These are phyloP conservation scores for Citrus hindsii DNA, from an alignment of 345 rosid species.

Conservation along the genomic window DNA sequence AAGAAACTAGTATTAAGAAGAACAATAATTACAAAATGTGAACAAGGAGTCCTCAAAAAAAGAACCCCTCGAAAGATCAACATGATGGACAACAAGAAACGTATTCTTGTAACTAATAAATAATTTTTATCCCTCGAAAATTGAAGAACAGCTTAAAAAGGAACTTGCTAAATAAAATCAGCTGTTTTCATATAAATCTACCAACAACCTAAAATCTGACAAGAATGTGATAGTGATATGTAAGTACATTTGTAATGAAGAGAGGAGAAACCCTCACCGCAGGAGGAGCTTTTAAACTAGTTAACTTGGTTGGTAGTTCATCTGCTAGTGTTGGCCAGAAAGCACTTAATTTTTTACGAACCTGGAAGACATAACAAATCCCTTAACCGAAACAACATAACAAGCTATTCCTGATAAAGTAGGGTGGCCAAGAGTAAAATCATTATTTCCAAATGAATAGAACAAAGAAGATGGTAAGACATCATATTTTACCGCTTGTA, in stretches of 20 bases:
- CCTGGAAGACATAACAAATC: conserved; percentile 43
- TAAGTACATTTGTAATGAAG: not conserved
- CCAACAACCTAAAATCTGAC: not conserved
- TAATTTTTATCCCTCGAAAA: not conserved
- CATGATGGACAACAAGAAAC: not conserved
- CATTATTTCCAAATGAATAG: not conserved
- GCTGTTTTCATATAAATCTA: not conserved
- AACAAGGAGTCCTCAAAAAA: too few relatives aligned
- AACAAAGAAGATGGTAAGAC: not conserved
- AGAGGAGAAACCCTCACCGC: conserved; percentile 25
- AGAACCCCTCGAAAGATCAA: too few relatives aligned
- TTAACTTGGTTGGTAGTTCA: conserved; percentile 55
- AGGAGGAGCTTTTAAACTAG: conserved; percentile 43
- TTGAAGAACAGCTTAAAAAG: not conserved
- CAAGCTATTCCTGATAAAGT: not conserved
- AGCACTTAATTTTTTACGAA: conserved; percentile 51
- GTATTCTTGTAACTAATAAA: not conserved
- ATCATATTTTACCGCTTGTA: conserved; percentile 50
- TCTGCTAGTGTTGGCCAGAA: conserved; percentile 78
- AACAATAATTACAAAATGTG: too few relatives aligned
- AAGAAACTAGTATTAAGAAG: too few relatives aligned
- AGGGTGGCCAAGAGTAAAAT: not conserved
- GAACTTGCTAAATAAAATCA: not conserved
- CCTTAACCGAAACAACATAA: conserved; percentile 10
- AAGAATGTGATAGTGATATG: not conserved